Conservation (phyloP, 23 red algal genomes). For the Gracilaria domingensis region DNA sequence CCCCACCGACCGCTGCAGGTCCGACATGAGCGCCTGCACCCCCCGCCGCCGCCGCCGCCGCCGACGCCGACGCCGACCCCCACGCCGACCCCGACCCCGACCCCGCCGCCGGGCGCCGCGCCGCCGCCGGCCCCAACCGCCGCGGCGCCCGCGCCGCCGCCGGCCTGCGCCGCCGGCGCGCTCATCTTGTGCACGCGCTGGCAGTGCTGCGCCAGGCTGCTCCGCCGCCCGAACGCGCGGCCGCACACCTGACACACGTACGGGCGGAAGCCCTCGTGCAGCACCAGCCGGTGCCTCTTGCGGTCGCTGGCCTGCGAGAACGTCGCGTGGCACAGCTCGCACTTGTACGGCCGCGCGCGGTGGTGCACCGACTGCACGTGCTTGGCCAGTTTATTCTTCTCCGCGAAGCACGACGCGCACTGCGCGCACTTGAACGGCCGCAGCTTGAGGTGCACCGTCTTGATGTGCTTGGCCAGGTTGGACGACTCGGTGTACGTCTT, state of each 20-base stretch:
- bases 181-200: constrained; percentile 66
- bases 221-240: constrained; percentile 58
- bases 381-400: constrained; percentile 74
- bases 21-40: neutral
- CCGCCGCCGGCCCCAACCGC: neutral
- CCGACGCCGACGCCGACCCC: too few species aligned
- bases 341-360: constrained; percentile 64
- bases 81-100: too few species aligned
- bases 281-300: constrained; percentile 46
- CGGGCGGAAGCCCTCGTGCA: constrained; percentile 65
- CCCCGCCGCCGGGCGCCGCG: neutral
- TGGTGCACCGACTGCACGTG: constrained; percentile 73
- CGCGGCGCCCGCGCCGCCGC: neutral
- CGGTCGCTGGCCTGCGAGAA: constrained; percentile 74
- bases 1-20: neutral
- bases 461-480: constrained; percentile 72
- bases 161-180: too few species aligned
- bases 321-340: constrained; percentile 53
- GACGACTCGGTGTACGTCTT: constrained; percentile 67
- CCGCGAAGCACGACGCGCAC: constrained; percentile 60
- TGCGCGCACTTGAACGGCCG: constrained; percentile 56
- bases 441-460: constrained; percentile 80
- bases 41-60: too few species aligned
- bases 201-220: constrained; percentile 64
- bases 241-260: constrained; percentile 61